Percentiles rank a stretch among this genome's conserved stretches.
Evolutionary conservation across 2,329 filamentous ascomycete genomes (phyloP).

Genomic region (Claviceps spartinae): DNA sequence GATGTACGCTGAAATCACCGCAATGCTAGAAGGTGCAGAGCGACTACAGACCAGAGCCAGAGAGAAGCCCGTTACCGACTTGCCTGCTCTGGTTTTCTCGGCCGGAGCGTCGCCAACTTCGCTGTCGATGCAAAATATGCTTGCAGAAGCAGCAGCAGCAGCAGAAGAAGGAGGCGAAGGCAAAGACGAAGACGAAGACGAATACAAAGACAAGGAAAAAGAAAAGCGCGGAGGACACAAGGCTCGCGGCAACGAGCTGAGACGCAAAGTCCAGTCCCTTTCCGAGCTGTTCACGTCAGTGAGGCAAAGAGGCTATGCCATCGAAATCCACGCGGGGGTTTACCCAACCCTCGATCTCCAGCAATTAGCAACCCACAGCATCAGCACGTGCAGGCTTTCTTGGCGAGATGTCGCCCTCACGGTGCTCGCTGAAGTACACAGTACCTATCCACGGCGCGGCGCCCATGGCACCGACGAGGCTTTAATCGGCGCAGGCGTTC

Average conservation of each 20-base stretch:
- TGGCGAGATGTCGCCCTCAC: slow-evolving; percentile 49
- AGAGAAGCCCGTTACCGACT: slow-evolving; percentile 6
- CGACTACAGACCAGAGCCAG: slow-evolving; percentile 9
- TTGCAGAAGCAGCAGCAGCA: slow-evolving; percentile 3
- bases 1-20: slow-evolving; percentile 18
- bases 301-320: slow-evolving; percentile 25
- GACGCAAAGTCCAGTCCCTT: slow-evolving; percentile 9
- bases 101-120: slow-evolving; percentile 68
- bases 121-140: slow-evolving; percentile 14
- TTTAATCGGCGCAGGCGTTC: slow-evolving; percentile 52
- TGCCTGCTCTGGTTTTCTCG: slow-evolving; percentile 32
- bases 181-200: not conserved
- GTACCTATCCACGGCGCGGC: slow-evolving; percentile 49
- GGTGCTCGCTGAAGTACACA: slow-evolving; percentile 58
- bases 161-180: not conserved
- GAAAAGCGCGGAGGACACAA: not conserved
- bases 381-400: slow-evolving; percentile 27
- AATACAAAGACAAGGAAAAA: not conserved
- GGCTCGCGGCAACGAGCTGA: slow-evolving; percentile 8
- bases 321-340: slow-evolving; percentile 65
- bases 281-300: slow-evolving; percentile 13
- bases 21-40: slow-evolving; percentile 14
- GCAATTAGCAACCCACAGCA: slow-evolving; percentile 59
- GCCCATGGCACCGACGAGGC: slow-evolving; percentile 40
- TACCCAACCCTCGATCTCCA: slow-evolving; percentile 68